Percentiles rank a stretch among this genome's conserved stretches.
These are phyloP conservation scores for Usnea hakonensis DNA, from an alignment of 495 filamentous ascomycete species.

Conservation along the genomic window DNA sequence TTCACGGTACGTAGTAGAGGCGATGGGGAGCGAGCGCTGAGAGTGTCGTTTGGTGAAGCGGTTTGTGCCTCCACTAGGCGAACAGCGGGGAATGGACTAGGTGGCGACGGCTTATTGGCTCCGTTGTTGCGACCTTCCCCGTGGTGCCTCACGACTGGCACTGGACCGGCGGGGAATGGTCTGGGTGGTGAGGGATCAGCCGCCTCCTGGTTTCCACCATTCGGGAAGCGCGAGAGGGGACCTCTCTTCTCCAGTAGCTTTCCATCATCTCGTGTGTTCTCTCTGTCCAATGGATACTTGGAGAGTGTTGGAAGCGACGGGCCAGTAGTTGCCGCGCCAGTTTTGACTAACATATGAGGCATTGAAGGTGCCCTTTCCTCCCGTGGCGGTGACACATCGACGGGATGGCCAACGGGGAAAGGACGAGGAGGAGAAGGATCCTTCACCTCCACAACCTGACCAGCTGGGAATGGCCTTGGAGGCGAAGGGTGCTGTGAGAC, in stretches of 20 bases:
- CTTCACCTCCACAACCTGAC: too few species aligned
- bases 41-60: not conserved
- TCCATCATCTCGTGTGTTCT: too few species aligned
- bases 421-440: too few species aligned
- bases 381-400: not conserved
- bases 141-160: not conserved
- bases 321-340: not conserved
- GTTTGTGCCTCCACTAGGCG: not conserved
- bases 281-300: not conserved
- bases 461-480: too few species aligned
- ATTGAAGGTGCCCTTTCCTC: not conserved
- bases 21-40: not conserved
- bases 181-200: not conserved
- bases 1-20: not conserved
- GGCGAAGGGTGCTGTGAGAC: not conserved
- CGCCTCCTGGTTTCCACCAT: not conserved
- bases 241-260: not conserved
- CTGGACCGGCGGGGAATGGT: not conserved
- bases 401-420: too few species aligned
- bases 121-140: too few species aligned
- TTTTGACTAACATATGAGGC: not conserved
- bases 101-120: too few species aligned
- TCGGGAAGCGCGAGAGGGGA: not conserved
- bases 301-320: not conserved
- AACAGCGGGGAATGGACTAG: too few species aligned